Conservation (phyloP, 1,139 yeast genomes). For the Kurtzmaniella quercitrusa region DNA sequence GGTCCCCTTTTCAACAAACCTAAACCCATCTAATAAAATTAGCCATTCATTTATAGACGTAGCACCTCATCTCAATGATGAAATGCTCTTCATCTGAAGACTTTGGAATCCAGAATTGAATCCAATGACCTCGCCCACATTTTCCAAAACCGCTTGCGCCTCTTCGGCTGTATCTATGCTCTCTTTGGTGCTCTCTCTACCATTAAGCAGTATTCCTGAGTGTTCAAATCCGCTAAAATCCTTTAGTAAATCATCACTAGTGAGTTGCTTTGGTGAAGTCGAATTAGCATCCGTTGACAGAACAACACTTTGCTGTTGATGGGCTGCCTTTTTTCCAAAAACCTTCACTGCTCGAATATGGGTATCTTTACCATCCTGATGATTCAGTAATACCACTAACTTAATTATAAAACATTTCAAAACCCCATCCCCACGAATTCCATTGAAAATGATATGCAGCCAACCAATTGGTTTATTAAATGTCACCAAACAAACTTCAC, state of each 20-base stretch:
- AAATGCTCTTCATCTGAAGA: conserved; percentile 32
- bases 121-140: conserved; percentile 40
- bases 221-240: conserved; percentile 16
- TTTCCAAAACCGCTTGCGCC: conserved; percentile 25
- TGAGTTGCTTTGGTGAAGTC: not conserved
- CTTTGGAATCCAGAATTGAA: conserved; percentile 44
- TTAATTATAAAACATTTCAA: conserved; percentile 73
- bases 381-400: conserved; percentile 71
- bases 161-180: conserved; percentile 12
- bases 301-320: not conserved
- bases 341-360: conserved; percentile 70
- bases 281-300: not conserved
- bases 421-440: conserved; percentile 54
- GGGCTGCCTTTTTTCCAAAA: conserved; percentile 32
- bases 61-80: conserved; percentile 42
- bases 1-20: too few species aligned
- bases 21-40: too few species aligned
- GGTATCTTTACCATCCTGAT: conserved; percentile 95
- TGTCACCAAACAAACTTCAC: conserved; percentile 65
- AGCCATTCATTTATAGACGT: too few species aligned
- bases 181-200: conserved; percentile 9
- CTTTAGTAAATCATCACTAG: conserved; percentile 20
- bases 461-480: conserved; percentile 81
- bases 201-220: conserved; percentile 9
- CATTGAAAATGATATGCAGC: conserved; percentile 69